A percentile compares a stretch with the other conserved stretches of the same genome.
Evolutionary conservation across 2,329 filamentous ascomycete genomes (phyloP).

Genomic region (Grosmannia clavigera): DNA sequence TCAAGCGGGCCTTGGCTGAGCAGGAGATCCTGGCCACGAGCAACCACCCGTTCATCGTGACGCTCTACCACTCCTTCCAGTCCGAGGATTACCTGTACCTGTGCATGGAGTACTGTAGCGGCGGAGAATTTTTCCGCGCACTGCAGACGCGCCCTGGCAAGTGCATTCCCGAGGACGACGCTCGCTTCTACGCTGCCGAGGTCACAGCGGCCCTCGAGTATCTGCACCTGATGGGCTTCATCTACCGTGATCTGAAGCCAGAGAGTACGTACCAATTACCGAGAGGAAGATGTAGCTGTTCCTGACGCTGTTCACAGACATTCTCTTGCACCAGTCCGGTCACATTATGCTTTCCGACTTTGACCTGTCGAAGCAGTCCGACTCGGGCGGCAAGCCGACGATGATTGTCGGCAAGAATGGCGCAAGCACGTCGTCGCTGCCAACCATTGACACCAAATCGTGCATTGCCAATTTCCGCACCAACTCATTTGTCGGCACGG

Average conservation of each 20-base stretch:
- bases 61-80: slow-evolving; percentile 96
- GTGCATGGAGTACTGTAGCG: slow-evolving; percentile 99
- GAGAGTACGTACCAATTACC: slow-evolving; percentile 57
- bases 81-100: slow-evolving; percentile 97
- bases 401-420: slow-evolving; percentile 94
- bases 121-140: slow-evolving; percentile 95
- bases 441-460: slow-evolving; percentile 96
- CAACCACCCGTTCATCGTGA: slow-evolving; percentile 98
- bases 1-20: slow-evolving; percentile 93
- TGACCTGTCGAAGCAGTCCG: slow-evolving; percentile 95
- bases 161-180: slow-evolving; percentile 93
- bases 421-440: slow-evolving; percentile 71
- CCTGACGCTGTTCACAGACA: slow-evolving; percentile 45
- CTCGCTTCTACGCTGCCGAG: slow-evolving; percentile 92
- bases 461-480: slow-evolving; percentile 98
- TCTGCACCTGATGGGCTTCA: slow-evolving; percentile 97
- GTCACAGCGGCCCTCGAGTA: slow-evolving; percentile 95
- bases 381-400: slow-evolving; percentile 85
- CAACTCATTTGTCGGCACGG: slow-evolving; percentile 95
- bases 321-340: slow-evolving; percentile 94
- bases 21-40: slow-evolving; percentile 97
- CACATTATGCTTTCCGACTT: slow-evolving; percentile 99
- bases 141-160: slow-evolving; percentile 94
- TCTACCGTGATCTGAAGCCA: slow-evolving; percentile 94
- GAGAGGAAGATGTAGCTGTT: neutral